Evolutionary conservation across 352 stramenopile genomes (phyloP), one percentile per base, ranked within the genome.

Genomic region (Phytophthora macrochlamydospora): DNA sequence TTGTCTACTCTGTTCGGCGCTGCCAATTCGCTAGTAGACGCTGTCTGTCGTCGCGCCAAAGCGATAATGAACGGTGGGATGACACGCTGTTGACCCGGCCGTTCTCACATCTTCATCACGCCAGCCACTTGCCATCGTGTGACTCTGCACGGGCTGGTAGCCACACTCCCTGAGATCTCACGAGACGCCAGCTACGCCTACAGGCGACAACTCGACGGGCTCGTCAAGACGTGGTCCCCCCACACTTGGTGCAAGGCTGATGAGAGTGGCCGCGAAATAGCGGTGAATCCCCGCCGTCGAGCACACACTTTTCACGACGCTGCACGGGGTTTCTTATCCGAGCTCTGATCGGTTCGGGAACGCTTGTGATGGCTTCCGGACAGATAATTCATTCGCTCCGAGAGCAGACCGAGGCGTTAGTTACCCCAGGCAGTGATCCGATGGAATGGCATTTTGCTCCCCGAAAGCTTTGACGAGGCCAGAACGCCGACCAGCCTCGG

Each of bases 101-200:
- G 40, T 44, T 29, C 65, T 65, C 66, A 69, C 61, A 38, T 59
- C 48, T 29, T 45, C n/a, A n/a, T 56, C 13, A 51, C 12, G 7
- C 43, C 43, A 8, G 50, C 56, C 49, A 24, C 18, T 24, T 24
- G 18, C 38, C 24, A 60, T 32, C 60, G 66, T 73, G 66, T 73
- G 66, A 73, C 66, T 73, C 60, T 63, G 13, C 29, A 24, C 45
- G 33, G 31, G 11, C 18, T 24, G 38, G 50, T 45, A 66, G 66
- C 66, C 66, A 73, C 8, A 9, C 4, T 45, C 32, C 65, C 66
- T 73, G 60, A 73, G 66, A 73, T 73, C 60, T 73, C 50, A 56
- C 9, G 50, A 6, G 46, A 56, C 50, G 50, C 14, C 50, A 56
- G 14, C 40, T 31, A 13, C 50, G 28, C 11, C 24, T 56, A 29